phyloP scores from a whole-genome alignment of 1,284 basidiomycete genomes.

The Lentinus polychrous region DNA sequence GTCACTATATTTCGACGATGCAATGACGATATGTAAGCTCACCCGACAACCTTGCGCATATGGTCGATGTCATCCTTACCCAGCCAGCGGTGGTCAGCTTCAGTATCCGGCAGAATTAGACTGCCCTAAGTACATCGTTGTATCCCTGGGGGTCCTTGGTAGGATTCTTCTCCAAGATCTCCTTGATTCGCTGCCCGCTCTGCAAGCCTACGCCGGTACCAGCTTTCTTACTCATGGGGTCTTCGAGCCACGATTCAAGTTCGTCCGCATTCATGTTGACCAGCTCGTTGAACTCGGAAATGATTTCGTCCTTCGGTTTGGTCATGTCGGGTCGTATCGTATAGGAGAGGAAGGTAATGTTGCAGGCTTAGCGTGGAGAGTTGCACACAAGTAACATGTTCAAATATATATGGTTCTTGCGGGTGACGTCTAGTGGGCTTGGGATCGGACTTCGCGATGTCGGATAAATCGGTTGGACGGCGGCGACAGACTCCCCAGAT shows the following conservation, averaged over 20 bases:
- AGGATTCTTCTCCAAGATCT: conserved; percentile 30
- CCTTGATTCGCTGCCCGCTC: conserved; percentile 29
- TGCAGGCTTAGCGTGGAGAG: neutral
- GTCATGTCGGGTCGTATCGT: neutral
- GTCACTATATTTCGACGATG: neutral
- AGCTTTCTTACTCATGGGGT: conserved; percentile 26
- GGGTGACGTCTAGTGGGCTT: too few species aligned
- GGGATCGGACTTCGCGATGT: too few species aligned
- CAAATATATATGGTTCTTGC: too few species aligned
- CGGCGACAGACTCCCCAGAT: too few species aligned
- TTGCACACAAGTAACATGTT: too few species aligned
- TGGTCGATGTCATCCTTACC: conserved; percentile 28
- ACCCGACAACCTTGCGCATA: conserved; percentile 32
- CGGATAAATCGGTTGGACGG: too few species aligned
- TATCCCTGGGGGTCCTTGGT: conserved; percentile 25
- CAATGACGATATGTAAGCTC: conserved; percentile 4
- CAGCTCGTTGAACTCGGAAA: conserved; percentile 22
- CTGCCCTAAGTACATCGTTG: conserved; percentile 19
- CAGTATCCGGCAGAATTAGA: neutral
- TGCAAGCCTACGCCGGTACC: conserved; percentile 30
- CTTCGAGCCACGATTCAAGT: conserved; percentile 27
- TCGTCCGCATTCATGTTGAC: conserved; percentile 31
- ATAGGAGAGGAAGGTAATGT: neutral
- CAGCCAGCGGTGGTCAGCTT: neutral
- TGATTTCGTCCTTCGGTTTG: conserved; percentile 20